Evolutionary conservation across 768 basidiomycete species (phyloP), one percentile per base, ranked within the genome.

Genomic region (Calocybe cyanea): DNA sequence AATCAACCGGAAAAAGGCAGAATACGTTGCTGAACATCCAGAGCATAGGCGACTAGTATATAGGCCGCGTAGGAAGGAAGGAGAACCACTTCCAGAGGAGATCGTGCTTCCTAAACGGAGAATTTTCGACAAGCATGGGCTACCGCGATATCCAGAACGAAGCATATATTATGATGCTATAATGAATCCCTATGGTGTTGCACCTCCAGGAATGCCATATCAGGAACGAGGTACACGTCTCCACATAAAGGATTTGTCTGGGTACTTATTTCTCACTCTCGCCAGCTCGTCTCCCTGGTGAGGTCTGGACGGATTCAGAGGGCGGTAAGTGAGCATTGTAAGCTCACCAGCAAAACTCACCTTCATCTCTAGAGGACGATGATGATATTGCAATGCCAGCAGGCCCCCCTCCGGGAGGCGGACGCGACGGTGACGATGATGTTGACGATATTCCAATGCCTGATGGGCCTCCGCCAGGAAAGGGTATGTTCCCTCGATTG

Each of bases 161-260:
- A 92, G 88, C 64, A 72, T 94, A 28, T 97, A 95, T 63, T 97
- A 92, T 67, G 88, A 98, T 57, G 78, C 88, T 21, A 78, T 92
- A 33, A 84, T 94, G 80, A 98, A 98, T 61, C 92, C 92, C 18
- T 93, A 75, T 59, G 94, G 93, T 21, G 88, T 92, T 14, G 83
- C 94, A 15, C 94, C 94, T 33, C 95, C 94, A 10, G 95, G 95
- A 6, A 91, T 96, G 92, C 92, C 90, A n/a, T 97, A 96, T 64
- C 69, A 79, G 46, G 91, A 97, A 62, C 67, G 85, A 68, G 78
- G 93, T 94, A 56, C 66, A 28, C 25, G 25, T 28, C 6, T 28
- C 25, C 25, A 11, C 11, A 28, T 28, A 28, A 28, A 28, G n/a
- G n/a, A n/a, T 87, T 71, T 10, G 10, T n/a, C n/a, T 20, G 30